These are phyloP conservation scores for Nyctanthes arbortristis DNA, from an alignment of 257 asterid genomes.

Conservation along the genomic window DNA sequence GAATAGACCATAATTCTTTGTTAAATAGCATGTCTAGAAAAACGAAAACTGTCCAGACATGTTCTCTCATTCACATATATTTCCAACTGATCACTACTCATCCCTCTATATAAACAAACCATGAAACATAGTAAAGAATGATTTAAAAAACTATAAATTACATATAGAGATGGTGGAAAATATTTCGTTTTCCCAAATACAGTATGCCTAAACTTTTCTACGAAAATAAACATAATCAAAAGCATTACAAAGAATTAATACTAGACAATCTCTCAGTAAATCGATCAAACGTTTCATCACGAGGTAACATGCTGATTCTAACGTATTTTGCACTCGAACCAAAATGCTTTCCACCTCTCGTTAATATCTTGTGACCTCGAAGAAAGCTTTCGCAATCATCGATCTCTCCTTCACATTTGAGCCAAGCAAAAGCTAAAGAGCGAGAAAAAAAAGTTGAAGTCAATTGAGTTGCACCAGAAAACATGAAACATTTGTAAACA, in stretches of 20 bases:
- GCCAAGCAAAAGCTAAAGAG: conserved; percentile 78
- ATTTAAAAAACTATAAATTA: conserved; percentile 7
- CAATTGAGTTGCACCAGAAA: neutral
- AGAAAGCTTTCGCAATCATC: conserved; percentile 77
- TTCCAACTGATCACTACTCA: conserved; percentile 1
- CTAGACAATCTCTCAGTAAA: conserved; percentile 56
- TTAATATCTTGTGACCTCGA: conserved; percentile 52
- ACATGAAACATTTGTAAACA: neutral
- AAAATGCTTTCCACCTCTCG: conserved; percentile 73
- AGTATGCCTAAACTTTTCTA: conserved; percentile 17
- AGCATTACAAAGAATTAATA: conserved; percentile 36
- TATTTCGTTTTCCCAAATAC: neutral
- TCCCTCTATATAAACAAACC: neutral
- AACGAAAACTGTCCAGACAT: too few relatives aligned
- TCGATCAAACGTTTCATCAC: conserved; percentile 56
- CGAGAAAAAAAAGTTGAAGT: neutral
- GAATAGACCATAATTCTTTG: too few relatives aligned
- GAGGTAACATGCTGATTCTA: conserved; percentile 63
- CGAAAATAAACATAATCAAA: neutral
- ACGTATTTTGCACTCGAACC: conserved; percentile 66
- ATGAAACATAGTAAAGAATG: neutral
- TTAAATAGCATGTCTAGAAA: too few relatives aligned
- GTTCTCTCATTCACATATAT: neutral
- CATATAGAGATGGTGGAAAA: conserved; percentile 15
- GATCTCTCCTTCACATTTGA: conserved; percentile 61